Base-by-base conservation (phyloP, 106 monocot genomes). In the Dioscorea alata region DNA sequence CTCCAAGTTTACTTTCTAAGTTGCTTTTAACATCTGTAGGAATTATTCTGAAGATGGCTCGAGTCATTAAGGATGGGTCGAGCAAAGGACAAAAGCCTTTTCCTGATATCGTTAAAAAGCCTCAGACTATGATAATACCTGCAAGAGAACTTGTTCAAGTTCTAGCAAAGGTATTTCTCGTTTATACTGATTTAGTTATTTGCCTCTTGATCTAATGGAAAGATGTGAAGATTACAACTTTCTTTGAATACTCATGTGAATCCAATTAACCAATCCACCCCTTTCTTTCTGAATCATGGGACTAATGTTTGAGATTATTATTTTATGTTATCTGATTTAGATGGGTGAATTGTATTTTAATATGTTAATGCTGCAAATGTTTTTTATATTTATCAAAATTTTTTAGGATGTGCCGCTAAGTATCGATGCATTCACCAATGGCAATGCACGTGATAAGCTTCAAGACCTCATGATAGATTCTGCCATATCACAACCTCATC, bases 381-480 rank as follows among this genome's bases (percentile, higher is more conserved):
- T 19, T 15, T 18, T 18, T 54, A 54, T 19, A 18, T 54, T 65
- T 19, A 53, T 22, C n/a, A 18, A 10, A 61, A 2, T 69, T 33
- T 70, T 59, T 69, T 78, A 99, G 97, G 92, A 87, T 78, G 64
- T 87, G 48, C 50, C 79, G 54, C 70, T 99, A 62, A 76, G 71
- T 68, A 75, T 57, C 25, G 87, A 90, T 68, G 85, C 78, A 49
- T 71, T 76, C 25, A 74, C 67, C 49, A 87, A 63, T 73, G 74
- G 63, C 7, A 59, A 74, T 73, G 33, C 70, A 25, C 56, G 21
- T 50, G 89, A 99, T 16, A 93, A 76, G 64, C 71, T 70, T 20
- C 87, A 78, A 65, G 97, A 99, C 22, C 71, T 99, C 53, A 74
- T 99, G 92, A 85, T 81, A 79, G 97, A 99, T 60, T 87, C 89